phyloP scores from a whole-genome alignment of 768 basidiomycete species.

The Auricularia sp. region DNA sequence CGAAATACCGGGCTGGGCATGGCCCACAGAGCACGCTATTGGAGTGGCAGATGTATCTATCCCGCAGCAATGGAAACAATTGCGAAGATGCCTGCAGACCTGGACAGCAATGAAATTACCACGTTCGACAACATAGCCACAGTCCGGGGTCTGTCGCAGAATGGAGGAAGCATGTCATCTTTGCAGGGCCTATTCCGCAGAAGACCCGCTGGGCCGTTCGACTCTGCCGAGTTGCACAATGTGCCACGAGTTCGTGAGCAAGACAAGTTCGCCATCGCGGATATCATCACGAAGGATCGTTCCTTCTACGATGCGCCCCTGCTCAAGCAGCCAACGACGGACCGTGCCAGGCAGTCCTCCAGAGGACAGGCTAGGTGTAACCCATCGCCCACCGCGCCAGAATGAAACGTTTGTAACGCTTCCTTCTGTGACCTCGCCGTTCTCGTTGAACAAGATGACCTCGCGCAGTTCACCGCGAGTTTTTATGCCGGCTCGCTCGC shows the following conservation, averaged over 20 bases:
- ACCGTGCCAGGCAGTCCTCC: constrained; percentile 70
- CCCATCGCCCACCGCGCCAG: constrained; percentile 45
- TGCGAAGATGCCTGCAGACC: no score
- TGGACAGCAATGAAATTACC: no score
- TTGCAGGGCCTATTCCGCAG: no score
- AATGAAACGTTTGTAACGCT: constrained; percentile 68
- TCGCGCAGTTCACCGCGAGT: constrained; percentile 34
- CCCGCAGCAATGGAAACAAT: no score
- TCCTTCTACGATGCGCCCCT: constrained; percentile 44
- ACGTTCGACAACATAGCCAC: no score
- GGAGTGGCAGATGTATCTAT: no score
- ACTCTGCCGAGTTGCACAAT: background rate
- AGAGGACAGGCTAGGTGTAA: constrained; percentile 49
- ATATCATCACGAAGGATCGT: constrained; percentile 35
- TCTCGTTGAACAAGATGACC: constrained; percentile 52
- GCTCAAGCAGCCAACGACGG: constrained; percentile 58
- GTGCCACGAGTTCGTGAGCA: constrained; percentile 45
- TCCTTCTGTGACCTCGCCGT: constrained; percentile 47
- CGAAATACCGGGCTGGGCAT: no score
- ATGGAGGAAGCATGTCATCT: no score
- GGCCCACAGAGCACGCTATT: no score
- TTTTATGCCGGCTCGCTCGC: constrained; percentile 40
- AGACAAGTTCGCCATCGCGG: constrained; percentile 47
- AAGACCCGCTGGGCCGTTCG: background rate
- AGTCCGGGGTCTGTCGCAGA: no score